Percentiles rank a stretch among this genome's conserved stretches.
These are phyloP conservation scores for Scheffersomyces coipomensis DNA, from an alignment of 805 yeast species.

Conservation along the genomic window DNA sequence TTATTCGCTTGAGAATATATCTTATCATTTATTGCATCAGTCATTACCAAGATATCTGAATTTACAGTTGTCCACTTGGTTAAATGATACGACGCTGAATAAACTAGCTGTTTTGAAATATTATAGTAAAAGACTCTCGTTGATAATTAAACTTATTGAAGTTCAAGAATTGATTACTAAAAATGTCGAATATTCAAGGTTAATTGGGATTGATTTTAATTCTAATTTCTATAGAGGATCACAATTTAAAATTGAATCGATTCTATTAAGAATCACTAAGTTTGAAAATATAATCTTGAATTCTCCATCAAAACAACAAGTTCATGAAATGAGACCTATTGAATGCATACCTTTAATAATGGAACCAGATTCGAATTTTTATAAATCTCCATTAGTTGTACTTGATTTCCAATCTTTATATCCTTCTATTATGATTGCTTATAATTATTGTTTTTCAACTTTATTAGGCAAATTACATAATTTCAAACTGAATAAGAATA, in stretches of 20 bases:
- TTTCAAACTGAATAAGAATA: slow-evolving; percentile 45
- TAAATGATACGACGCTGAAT: slow-evolving; percentile 19
- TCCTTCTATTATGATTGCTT: slow-evolving; percentile 90
- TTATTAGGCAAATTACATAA: slow-evolving; percentile 61
- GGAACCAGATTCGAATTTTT: slow-evolving; percentile 86
- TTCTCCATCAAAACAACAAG: slow-evolving; percentile 80
- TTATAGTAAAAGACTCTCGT: slow-evolving; percentile 42
- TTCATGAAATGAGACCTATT: slow-evolving; percentile 78
- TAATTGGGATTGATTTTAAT: slow-evolving; percentile 86
- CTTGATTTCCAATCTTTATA: slow-evolving; percentile 91
- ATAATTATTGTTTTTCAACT: slow-evolving; percentile 82
- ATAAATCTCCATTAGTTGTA: slow-evolving; percentile 86
- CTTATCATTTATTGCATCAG: slow-evolving; percentile 63
- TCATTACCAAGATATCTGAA: slow-evolving; percentile 64
- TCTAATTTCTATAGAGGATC: slow-evolving; percentile 90
- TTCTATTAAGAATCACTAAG: slow-evolving; percentile 71
- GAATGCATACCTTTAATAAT: slow-evolving; percentile 87
- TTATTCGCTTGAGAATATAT: slow-evolving; percentile 76
- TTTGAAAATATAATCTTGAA: slow-evolving; percentile 68
- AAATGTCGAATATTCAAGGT: slow-evolving; percentile 78
- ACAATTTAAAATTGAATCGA: slow-evolving; percentile 89
- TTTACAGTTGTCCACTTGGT: slow-evolving; percentile 43
- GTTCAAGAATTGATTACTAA: slow-evolving; percentile 65
- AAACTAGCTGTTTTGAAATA: slow-evolving; percentile 37
- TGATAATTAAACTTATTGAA: slow-evolving; percentile 48